phyloP scores from a whole-genome alignment of 2,329 filamentous ascomycete species.

The Acrocalymma vagum region DNA sequence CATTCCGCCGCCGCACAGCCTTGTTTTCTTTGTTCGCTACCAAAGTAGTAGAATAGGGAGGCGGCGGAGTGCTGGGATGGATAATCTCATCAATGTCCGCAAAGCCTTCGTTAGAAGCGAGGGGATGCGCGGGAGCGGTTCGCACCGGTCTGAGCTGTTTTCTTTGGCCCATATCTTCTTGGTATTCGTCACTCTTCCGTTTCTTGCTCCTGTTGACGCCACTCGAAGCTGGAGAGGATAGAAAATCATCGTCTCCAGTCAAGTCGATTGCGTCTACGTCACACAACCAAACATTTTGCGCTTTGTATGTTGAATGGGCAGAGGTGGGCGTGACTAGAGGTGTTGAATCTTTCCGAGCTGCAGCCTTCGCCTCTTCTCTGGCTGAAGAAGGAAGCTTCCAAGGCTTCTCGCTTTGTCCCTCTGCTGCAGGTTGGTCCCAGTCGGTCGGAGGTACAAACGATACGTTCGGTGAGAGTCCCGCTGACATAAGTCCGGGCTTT shows the following conservation, averaged over 20 bases:
- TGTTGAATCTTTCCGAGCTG: constrained; percentile 5
- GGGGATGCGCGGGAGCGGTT: constrained; percentile 15
- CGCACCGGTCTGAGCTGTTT: constrained; percentile 27
- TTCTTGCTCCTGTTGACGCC: constrained; percentile 44
- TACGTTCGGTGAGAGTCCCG: constrained; percentile 26
- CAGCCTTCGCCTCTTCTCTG: constrained; percentile 6
- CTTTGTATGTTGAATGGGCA: constrained; percentile 7
- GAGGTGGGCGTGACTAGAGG: constrained; percentile 14
- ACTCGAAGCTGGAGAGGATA: constrained; percentile 24
- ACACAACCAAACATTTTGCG: constrained; percentile 17
- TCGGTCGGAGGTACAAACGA: constrained; percentile 11
- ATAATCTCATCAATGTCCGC: constrained; percentile 49
- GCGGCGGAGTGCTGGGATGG: constrained; percentile 37
- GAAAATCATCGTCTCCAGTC: constrained; percentile 35
- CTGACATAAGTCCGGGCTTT: constrained; percentile 46
- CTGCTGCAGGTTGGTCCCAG: constrained; percentile 7
- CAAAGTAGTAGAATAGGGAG: constrained; percentile 56
- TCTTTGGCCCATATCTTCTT: constrained; percentile 27
- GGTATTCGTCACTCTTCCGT: constrained; percentile 57
- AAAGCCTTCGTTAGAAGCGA: constrained; percentile 39
- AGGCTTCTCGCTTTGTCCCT: constrained; percentile 4
- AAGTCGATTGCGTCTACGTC: constrained; percentile 48
- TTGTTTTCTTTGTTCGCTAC: constrained; percentile 3
- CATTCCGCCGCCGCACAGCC: constrained; percentile 1
- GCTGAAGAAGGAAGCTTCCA: constrained; percentile 2